Conservation (phyloP, 768 basidiomycete species). For the Amylocystis lapponica region DNA sequence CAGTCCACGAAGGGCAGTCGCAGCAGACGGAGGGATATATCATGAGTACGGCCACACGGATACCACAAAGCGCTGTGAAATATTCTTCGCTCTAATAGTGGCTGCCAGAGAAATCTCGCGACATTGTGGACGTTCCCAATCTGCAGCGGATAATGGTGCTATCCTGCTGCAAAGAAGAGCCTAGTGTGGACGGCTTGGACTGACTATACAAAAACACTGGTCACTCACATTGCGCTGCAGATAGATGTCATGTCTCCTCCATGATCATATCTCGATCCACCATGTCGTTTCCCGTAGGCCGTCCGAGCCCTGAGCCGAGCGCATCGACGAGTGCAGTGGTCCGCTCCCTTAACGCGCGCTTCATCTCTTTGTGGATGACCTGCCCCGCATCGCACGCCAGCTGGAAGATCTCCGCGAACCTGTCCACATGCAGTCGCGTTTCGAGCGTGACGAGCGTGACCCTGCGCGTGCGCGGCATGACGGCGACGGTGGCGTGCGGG, state of each 20-base stretch:
- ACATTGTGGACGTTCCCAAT: no score
- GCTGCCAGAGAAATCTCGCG: no score
- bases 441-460: conserved; percentile 91
- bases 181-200: no score
- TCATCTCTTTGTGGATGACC: conserved; percentile 84
- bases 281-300: conserved; percentile 15
- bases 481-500: conserved; percentile 83
- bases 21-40: no score
- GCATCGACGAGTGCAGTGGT: conserved; percentile 58
- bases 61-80: no score
- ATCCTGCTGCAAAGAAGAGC: no score
- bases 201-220: no score
- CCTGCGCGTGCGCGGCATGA: conserved; percentile 81
- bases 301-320: conserved; percentile 45
- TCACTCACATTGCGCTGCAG: no score
- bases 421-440: conserved; percentile 86
- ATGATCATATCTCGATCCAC: conserved; percentile 18
- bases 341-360: conserved; percentile 54
- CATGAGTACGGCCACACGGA: no score
- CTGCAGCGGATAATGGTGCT: no score
- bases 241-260: conserved; percentile 15
- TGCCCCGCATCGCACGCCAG: conserved; percentile 73
- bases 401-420: conserved; percentile 85
- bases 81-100: no score
- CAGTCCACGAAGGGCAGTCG: no score